Evolutionary conservation across 2,329 filamentous ascomycete genomes (phyloP).

Genomic region (Fusarium hostae): DNA sequence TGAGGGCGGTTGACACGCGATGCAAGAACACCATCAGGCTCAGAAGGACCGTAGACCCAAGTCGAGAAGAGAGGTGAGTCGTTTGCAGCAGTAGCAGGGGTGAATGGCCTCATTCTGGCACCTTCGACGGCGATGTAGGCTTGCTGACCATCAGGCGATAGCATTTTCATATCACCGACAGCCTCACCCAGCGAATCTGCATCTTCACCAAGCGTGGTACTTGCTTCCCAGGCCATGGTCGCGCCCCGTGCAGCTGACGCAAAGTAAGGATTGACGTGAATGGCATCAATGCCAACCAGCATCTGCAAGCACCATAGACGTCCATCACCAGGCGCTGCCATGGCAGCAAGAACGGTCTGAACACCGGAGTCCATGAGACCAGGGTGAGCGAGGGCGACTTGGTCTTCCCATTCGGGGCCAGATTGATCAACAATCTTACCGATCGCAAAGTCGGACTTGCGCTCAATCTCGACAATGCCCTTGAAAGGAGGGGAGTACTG

Average conservation of each 20-base stretch:
- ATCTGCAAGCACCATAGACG: constrained; percentile 7
- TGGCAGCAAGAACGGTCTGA: neutral
- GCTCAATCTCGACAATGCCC: constrained; percentile 8
- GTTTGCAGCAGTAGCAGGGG: neutral
- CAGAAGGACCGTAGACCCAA: neutral
- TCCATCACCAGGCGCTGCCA: constrained; percentile 3
- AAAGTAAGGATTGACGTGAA: neutral
- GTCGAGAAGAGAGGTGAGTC: neutral
- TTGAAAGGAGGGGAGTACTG: constrained; percentile 5
- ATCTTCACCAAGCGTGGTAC: neutral
- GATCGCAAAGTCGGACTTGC: constrained; percentile 9
- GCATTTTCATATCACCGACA: neutral
- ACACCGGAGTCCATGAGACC: constrained; percentile 11
- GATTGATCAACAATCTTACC: constrained; percentile 3
- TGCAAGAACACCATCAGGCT: neutral
- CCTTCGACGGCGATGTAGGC: neutral
- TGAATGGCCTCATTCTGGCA: neutral
- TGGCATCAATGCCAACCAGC: neutral
- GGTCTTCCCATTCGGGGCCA: neutral
- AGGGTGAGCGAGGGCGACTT: neutral
- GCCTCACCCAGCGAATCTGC: neutral
- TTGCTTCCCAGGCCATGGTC: neutral
- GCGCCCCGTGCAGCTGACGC: neutral
- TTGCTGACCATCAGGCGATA: neutral
- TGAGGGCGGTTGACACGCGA: neutral